Evolutionary conservation across 2,329 filamentous ascomycete genomes (phyloP), one percentile per base, ranked within the genome.

Genomic region (Pseudogymnoascus verrucosus): DNA sequence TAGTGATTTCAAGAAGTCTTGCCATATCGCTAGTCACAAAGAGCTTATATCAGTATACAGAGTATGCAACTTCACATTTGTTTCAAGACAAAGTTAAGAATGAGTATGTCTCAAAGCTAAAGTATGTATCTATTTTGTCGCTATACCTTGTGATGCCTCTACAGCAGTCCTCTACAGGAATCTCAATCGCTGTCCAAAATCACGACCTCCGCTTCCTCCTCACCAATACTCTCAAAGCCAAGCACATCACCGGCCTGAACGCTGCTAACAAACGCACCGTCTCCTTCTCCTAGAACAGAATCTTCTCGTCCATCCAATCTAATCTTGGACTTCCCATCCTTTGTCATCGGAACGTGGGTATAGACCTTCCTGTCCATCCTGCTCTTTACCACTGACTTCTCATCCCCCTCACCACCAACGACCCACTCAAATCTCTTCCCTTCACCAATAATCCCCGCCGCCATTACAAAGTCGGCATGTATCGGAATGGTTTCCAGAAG

Each of bases 401-500:
- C 67, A 36, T 39, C 65, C 5, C 69, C 71, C 31, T 68, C 69
- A 7, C 67, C 75, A 10, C 92, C 91, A 19, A 93, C 78, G 7
- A 80, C 84, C 84, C 92, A 95, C 69, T 84, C 82, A 64, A 93
- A 93, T 44, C 76, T 81, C 71, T 80, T 80, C 28, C 82, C 81
- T 0, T 89, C 86, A 5, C 79, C 81, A 63, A 96, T 83, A 63
- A 96, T 85, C 5, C 86, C 87, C 0, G 91, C 91, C 39, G 84
- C 86, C 90, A 96, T 95, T 65, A 89, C 86, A 61, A 96, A 82
- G 76, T 96, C 91, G 10, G 91, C 89, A 72, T 96, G 89, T 63
- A 96, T 88, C 6, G 90, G 89, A 67, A 96, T 96, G 0, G 88
- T 88, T n/a, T 79, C 82, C 0, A 81, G 77, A 19, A 89, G 77